phyloP scores from a whole-genome alignment of 2,329 filamentous ascomycete species.

The Aureobasidium uvarum region DNA sequence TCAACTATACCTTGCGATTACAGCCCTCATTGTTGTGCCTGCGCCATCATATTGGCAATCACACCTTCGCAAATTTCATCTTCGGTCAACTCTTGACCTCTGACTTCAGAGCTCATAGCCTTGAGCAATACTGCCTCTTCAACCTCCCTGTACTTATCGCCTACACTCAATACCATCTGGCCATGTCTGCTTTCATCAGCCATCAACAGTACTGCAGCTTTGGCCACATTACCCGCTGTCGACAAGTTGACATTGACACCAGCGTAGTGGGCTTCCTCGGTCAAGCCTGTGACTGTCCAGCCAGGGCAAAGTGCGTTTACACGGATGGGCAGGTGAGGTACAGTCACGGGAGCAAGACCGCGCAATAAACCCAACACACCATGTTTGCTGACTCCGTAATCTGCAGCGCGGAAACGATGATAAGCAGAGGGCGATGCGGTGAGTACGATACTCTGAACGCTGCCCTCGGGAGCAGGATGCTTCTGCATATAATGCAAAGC shows the following conservation, averaged over 20 bases:
- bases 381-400: conserved; percentile 58
- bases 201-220: conserved; percentile 52
- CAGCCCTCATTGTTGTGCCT: background rate
- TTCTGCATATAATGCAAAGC: conserved; percentile 49
- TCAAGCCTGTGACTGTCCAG: conserved; percentile 55
- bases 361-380: conserved; percentile 56
- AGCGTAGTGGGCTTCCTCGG: conserved; percentile 45
- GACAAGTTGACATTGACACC: conserved; percentile 47
- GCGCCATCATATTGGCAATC: background rate
- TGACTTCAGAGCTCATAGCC: conserved; percentile 14
- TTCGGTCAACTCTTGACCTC: conserved; percentile 8
- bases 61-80: conserved; percentile 16
- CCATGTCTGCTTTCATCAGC: conserved; percentile 50
- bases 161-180: conserved; percentile 53
- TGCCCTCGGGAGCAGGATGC: conserved; percentile 33
- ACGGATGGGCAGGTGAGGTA: conserved; percentile 49
- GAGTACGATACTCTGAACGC: conserved; percentile 52
- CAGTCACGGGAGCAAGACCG: conserved; percentile 45
- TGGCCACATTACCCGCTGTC: conserved; percentile 49
- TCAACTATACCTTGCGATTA: background rate
- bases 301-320: conserved; percentile 57
- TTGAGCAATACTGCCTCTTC: conserved; percentile 40
- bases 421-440: conserved; percentile 53
- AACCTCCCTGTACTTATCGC: conserved; percentile 54
- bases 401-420: conserved; percentile 51